Evolutionary conservation across 2,329 filamentous ascomycete species (phyloP).

Genomic region (Penicillium expansum): DNA sequence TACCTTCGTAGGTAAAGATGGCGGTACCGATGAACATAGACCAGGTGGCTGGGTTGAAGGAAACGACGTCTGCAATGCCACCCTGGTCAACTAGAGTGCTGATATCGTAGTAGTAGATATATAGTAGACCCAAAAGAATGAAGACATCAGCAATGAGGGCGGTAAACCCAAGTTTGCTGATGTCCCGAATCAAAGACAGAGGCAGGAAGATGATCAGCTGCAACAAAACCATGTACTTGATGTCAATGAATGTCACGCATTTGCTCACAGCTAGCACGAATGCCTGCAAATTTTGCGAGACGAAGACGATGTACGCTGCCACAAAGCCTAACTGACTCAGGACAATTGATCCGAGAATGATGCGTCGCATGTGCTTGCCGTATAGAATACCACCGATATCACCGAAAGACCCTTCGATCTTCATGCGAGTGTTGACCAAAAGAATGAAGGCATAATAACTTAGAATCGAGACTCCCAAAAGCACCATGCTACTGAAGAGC

Average conservation of each 20-base stretch:
- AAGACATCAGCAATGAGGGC: conserved; percentile 91
- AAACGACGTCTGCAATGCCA: conserved; percentile 75
- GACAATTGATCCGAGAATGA: conserved; percentile 90
- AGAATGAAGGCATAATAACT: conserved; percentile 98
- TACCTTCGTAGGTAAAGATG: conserved; percentile 98
- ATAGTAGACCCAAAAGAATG: conserved; percentile 86
- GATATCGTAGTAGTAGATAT: conserved; percentile 94
- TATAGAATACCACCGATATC: conserved; percentile 93
- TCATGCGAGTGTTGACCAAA: conserved; percentile 79
- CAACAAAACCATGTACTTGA: conserved; percentile 87
- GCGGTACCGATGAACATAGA: conserved; percentile 97
- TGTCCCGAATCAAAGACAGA: conserved; percentile 89
- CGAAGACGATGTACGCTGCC: conserved; percentile 94
- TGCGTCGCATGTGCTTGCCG: conserved; percentile 80
- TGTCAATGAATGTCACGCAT: conserved; percentile 79
- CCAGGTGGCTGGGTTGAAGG: conserved; percentile 91
- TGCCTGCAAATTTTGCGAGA: conserved; percentile 89
- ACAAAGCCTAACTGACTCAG: conserved; percentile 95
- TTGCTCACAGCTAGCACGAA: conserved; percentile 89
- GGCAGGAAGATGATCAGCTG: conserved; percentile 95
- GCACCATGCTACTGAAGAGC: conserved; percentile 89
- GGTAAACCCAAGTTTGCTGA: conserved; percentile 94
- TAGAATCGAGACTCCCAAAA: conserved; percentile 78
- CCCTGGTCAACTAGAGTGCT: conserved; percentile 74
- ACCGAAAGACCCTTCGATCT: conserved; percentile 90